Conservation (phyloP, 2,329 filamentous ascomycete species). For the Talaromyces sp. region DNA sequence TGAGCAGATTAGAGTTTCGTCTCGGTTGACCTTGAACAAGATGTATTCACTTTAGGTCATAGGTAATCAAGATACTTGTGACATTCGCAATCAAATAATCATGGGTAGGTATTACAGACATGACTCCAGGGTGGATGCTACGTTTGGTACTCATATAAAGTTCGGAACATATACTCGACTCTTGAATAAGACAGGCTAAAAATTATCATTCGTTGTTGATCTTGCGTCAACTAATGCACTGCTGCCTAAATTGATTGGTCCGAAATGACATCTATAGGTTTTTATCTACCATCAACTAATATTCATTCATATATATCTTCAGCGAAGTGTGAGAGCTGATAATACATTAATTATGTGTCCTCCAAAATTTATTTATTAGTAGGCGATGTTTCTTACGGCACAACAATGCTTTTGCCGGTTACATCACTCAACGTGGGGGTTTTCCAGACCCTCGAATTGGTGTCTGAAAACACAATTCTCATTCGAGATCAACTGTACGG, state of each 20-base stretch:
- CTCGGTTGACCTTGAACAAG: neutral
- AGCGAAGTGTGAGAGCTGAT: neutral
- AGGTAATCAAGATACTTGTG: neutral
- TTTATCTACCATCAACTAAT: neutral
- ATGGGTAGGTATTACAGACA: neutral
- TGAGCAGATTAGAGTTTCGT: neutral
- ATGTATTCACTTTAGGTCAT: neutral
- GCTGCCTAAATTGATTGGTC: neutral
- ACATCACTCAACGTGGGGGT: conserved; percentile 4
- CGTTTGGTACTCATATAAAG: neutral
- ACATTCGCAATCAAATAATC: neutral
- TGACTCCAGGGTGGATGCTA: neutral
- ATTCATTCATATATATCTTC: neutral
- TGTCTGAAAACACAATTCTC: conserved; percentile 20
- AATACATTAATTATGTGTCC: neutral
- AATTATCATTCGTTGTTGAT: neutral
- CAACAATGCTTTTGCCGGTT: neutral
- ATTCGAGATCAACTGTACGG: conserved; percentile 39
- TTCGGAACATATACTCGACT: neutral
- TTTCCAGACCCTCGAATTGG: conserved; percentile 22
- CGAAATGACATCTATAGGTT: neutral
- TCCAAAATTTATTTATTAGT: neutral
- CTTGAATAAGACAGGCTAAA: neutral
- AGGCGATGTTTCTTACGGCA: neutral
- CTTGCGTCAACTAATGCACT: neutral